A percentile compares a stretch with the other conserved stretches of the same genome.
Conservation (phyloP, 164 flowering plant genomes). For the Euptelea pleiosperma region DNA sequence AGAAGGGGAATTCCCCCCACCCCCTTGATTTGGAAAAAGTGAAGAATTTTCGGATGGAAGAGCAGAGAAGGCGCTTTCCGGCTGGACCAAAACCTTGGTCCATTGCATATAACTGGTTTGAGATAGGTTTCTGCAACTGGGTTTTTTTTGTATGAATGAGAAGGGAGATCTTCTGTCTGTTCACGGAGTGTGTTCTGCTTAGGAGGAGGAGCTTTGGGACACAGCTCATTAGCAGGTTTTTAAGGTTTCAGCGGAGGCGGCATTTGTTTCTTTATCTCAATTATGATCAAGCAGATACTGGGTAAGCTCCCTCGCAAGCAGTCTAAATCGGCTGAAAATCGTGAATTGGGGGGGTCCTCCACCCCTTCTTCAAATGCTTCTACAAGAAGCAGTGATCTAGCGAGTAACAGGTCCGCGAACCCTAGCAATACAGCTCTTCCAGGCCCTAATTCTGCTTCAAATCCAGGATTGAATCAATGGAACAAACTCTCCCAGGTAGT, state of each 20-base stretch:
- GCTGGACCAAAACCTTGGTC: slow-evolving; percentile 6
- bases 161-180: background rate
- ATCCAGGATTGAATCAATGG: slow-evolving; percentile 21
- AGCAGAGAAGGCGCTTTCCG: slow-evolving; percentile 1
- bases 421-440: slow-evolving; percentile 16
- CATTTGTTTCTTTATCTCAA: slow-evolving; percentile 6
- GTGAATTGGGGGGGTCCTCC: slow-evolving; percentile 19
- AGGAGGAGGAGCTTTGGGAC: background rate
- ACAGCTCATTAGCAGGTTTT: background rate
- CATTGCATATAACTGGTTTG: background rate
- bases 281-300: slow-evolving; percentile 51
- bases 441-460: slow-evolving; percentile 15
- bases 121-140: slow-evolving; percentile 3
- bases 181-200: slow-evolving; percentile 13
- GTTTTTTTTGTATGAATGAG: slow-evolving; percentile 1
- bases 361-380: slow-evolving; percentile 17
- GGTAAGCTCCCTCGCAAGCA: slow-evolving; percentile 51
- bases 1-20: slow-evolving; percentile 1
- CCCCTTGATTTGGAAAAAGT: background rate
- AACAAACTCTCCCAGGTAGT: slow-evolving; percentile 13
- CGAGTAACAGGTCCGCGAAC: slow-evolving; percentile 19
- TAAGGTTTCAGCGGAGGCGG: slow-evolving; percentile 1
- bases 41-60: slow-evolving; percentile 9
- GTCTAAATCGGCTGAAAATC: slow-evolving; percentile 39
- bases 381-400: slow-evolving; percentile 27